Conservation (phyloP, 2,329 filamentous ascomycete species). For the Colletotrichum tabaci region DNA sequence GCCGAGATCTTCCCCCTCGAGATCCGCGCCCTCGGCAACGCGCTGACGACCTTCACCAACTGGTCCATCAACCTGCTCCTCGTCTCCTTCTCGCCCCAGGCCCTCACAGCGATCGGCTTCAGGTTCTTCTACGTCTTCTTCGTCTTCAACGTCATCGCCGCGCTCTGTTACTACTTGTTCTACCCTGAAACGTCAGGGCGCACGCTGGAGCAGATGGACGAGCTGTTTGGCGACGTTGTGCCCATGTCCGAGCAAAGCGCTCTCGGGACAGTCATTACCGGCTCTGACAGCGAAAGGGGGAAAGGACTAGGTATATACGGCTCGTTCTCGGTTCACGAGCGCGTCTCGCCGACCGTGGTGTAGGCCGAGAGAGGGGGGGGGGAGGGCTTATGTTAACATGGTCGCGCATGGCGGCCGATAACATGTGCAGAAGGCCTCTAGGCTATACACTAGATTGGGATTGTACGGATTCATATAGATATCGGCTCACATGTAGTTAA, state of each 20-base stretch:
- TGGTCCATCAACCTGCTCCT: conserved; percentile 59
- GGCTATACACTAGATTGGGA: neutral
- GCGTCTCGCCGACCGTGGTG: conserved; percentile 4
- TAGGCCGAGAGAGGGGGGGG: neutral
- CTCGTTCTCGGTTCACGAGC: conserved; percentile 10
- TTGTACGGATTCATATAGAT: neutral
- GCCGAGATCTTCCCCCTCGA: conserved; percentile 58
- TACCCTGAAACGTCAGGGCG: conserved; percentile 53
- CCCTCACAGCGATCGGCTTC: conserved; percentile 59
- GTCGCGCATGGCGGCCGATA: neutral
- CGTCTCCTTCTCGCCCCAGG: conserved; percentile 63
- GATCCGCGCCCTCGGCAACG: conserved; percentile 49
- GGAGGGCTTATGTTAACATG: neutral
- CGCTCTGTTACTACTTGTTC: conserved; percentile 46
- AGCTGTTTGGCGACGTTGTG: conserved; percentile 49
- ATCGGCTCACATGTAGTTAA: too few relatives aligned
- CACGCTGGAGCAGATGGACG: conserved; percentile 55
- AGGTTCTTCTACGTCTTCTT: conserved; percentile 58
- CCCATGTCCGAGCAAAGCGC: conserved; percentile 18
- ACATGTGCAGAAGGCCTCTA: neutral
- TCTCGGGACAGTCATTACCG: neutral
- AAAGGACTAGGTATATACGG: conserved; percentile 7
- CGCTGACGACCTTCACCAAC: conserved; percentile 50
- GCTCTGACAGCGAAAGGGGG: neutral
- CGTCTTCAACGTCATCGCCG: conserved; percentile 46